Evolutionary conservation across 495 filamentous ascomycete species (phyloP), one percentile per base, ranked within the genome.

Genomic region (Saxophila tyrrhenica): DNA sequence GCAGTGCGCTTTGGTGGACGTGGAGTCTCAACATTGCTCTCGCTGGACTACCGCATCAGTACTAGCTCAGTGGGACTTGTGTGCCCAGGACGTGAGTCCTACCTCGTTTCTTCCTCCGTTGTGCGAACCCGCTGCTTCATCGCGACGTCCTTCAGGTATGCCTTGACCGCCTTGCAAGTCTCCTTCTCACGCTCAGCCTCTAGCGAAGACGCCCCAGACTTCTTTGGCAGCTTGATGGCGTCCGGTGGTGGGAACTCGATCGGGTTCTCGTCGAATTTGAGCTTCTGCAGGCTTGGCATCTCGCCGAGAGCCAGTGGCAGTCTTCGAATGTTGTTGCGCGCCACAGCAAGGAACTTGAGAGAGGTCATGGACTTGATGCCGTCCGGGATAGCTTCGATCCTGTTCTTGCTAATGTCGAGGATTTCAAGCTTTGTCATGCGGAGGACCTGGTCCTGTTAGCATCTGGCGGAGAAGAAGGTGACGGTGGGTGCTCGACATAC

Each of bases 221-320:
- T 39, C 13, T 48, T 9, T 13, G 24, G 13, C 1, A 39, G 25
- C n/a, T 50, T 48, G 11, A 61, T 19, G 17, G 54, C 58, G 1
- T 86, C 78, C 52, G 71, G 73, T 20, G 84, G 82, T 0, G 84
- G 84, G 59, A 84, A 87, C 8, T 64, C 66, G 25, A 95, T 74
- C 15, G 88, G 87, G 62, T 96, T 96, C 32, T 86, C 87, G 41
- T 87, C 83, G 15, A 96, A 73, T 64, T 91, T 94, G 57, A 97
- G 70, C 58, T 92, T 84, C 55, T 87, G 85, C 22, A 97, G 75
- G 48, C 88, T 89, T 50, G 77, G 80, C 83, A 95, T 95, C 62
- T 92, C 86, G 38, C 86, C 89, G 19, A 97, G 69, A 50, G 85
- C 87, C 13, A 83, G 74, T 19, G 91, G 91, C 19, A 97, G 73